A percentile compares a stretch with the other conserved stretches of the same genome.
These are phyloP conservation scores for Goffeauzyma gilvescens DNA, from an alignment of 768 basidiomycete genomes.

Conservation along the genomic window DNA sequence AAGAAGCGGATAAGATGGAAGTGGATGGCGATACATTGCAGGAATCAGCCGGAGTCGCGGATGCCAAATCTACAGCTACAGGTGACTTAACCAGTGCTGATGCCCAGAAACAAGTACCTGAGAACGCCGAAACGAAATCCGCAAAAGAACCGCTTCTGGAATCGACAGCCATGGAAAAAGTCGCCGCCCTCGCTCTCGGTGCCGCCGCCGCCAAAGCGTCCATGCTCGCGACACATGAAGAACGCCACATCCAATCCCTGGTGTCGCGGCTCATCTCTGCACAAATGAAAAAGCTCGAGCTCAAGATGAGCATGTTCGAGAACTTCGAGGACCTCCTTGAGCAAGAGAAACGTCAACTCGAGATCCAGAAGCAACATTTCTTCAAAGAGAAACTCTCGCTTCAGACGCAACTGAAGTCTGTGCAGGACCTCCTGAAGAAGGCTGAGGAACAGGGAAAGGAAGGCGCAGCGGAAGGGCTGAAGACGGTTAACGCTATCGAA, in stretches of 20 bases:
- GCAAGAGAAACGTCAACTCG: constrained; percentile 66
- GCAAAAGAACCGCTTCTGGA: constrained; percentile 45
- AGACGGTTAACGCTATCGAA: too few species aligned
- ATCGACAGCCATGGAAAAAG: constrained; percentile 60
- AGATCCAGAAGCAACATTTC: constrained; percentile 59
- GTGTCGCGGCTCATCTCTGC: constrained; percentile 58
- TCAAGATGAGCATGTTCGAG: constrained; percentile 90
- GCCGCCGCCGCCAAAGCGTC: constrained; percentile 73
- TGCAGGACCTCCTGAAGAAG: constrained; percentile 21
- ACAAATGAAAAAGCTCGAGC: constrained; percentile 60
- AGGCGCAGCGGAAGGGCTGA: too few species aligned
- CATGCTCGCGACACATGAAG: constrained; percentile 62
- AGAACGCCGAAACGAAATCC: constrained; percentile 2
- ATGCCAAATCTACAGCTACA: constrained; percentile 2
- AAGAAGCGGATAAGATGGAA: constrained; percentile 34
- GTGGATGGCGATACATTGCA: constrained; percentile 39
- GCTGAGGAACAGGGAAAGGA: constrained; percentile 12
- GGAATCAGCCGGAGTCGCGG: constrained; percentile 38
- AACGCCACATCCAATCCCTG: constrained; percentile 57
- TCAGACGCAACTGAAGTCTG: constrained; percentile 21
- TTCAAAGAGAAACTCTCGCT: constrained; percentile 48
- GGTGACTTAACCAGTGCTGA: too few species aligned
- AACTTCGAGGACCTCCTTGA: constrained; percentile 85
- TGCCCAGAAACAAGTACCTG: constrained; percentile 3
- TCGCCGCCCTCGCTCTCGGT: constrained; percentile 68